Percentiles rank a stretch among this genome's conserved stretches.
These are phyloP conservation scores for Sporisorium sorghi DNA, from an alignment of 1,284 basidiomycete genomes.

Conservation along the genomic window DNA sequence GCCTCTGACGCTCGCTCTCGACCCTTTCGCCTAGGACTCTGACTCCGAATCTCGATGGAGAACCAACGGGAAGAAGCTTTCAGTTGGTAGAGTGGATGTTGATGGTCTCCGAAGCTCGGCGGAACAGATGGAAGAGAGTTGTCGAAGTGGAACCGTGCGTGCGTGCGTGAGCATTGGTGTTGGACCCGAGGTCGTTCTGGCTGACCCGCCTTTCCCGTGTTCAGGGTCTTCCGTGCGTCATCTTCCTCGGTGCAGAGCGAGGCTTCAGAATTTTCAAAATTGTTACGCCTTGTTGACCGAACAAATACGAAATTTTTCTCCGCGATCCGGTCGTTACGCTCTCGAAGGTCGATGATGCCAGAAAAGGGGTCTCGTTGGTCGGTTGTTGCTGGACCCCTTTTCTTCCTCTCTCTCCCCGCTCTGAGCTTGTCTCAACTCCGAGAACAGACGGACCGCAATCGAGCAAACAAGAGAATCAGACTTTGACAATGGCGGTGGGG, in stretches of 20 bases:
- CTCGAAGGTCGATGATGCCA: background rate
- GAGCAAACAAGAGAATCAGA: background rate
- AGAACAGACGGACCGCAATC: background rate
- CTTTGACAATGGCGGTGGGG: background rate
- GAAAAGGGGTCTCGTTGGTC: background rate
- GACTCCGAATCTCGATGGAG: background rate
- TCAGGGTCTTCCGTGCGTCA: background rate
- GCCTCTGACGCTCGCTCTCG: background rate
- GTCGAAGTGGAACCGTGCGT: constrained; percentile 1
- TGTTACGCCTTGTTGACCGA: background rate
- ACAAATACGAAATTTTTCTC: background rate
- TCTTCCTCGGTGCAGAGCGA: background rate
- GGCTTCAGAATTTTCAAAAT: background rate
- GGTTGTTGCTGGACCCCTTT: constrained; percentile 2
- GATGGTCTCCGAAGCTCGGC: background rate
- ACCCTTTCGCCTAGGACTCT: background rate
- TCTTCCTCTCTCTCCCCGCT: background rate
- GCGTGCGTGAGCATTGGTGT: constrained; percentile 1
- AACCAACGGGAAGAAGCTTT: background rate
- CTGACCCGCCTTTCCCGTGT: background rate
- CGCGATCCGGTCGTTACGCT: background rate
- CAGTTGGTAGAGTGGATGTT: background rate
- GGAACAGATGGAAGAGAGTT: background rate
- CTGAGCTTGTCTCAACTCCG: background rate
- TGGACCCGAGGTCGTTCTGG: constrained; percentile 1